phyloP scores from a whole-genome alignment of 176 grass and related monocot genomes.

The Rhynchospora breviuscula region DNA sequence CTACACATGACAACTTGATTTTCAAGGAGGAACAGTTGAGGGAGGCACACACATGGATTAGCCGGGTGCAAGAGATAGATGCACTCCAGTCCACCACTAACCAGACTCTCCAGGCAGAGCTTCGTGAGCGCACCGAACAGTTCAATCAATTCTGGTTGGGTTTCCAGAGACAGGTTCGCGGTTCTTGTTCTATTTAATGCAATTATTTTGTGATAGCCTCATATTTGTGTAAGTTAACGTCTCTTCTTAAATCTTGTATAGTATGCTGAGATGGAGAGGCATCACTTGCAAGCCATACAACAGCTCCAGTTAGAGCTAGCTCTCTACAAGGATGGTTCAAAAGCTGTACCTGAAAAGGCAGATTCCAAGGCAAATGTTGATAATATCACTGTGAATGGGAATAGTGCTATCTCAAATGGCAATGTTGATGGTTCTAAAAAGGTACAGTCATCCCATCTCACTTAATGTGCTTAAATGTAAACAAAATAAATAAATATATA shows the following conservation, averaged over 20 bases:
- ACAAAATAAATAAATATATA: background rate
- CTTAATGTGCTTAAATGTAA: constrained; percentile 2
- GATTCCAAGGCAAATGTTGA: constrained; percentile 50
- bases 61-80: constrained; percentile 94
- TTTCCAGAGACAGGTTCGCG: constrained; percentile 71
- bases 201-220: constrained; percentile 4
- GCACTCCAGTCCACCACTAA: constrained; percentile 57
- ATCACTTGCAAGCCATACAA: constrained; percentile 73
- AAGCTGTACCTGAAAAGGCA: constrained; percentile 53
- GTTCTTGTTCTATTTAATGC: background rate
- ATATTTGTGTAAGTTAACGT: constrained; percentile 10
- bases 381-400: constrained; percentile 53
- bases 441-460: constrained; percentile 31
- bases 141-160: constrained; percentile 89
- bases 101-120: constrained; percentile 73
- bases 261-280: constrained; percentile 84
- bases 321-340: constrained; percentile 56
- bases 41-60: constrained; percentile 87
- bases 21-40: constrained; percentile 98
- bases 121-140: constrained; percentile 85
- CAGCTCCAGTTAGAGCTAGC: constrained; percentile 81
- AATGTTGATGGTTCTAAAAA: constrained; percentile 48
- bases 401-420: constrained; percentile 45
- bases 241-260: constrained; percentile 24
- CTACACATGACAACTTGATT: constrained; percentile 83